Percentiles rank a stretch among this genome's conserved stretches.
Evolutionary conservation across 2,329 filamentous ascomycete genomes (phyloP).

Genomic region (Alternaria sp.): DNA sequence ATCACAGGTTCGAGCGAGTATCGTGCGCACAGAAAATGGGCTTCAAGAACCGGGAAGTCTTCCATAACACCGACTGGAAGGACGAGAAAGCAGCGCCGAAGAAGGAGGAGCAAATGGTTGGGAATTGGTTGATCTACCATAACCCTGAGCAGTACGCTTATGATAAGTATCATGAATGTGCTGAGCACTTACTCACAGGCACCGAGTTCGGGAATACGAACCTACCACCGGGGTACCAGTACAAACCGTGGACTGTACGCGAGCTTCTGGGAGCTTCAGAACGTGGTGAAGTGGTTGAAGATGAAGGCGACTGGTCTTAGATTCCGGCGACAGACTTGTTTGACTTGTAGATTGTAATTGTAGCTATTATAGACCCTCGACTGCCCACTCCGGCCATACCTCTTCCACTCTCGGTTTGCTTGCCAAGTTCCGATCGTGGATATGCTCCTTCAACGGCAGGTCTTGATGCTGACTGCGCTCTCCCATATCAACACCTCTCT

Average conservation of each 20-base stretch:
- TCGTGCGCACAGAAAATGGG: no score
- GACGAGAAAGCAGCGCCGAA: no score
- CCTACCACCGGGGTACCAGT: conserved; percentile 1
- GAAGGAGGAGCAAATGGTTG: not conserved
- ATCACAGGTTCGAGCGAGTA: no score
- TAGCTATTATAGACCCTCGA: conserved; percentile 8
- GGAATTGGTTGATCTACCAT: conserved; percentile 15
- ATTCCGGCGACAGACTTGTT: not conserved
- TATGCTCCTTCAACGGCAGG: conserved; percentile 35
- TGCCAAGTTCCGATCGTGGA: conserved; percentile 26
- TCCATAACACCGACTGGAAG: no score
- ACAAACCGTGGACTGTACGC: conserved; percentile 8
- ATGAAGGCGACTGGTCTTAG: conserved; percentile 12
- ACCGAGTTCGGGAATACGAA: no score
- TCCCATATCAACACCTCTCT: conserved; percentile 52
- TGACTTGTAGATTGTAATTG: not conserved
- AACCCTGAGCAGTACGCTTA: conserved; percentile 18
- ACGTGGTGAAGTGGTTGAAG: conserved; percentile 2
- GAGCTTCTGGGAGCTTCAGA: conserved; percentile 9
- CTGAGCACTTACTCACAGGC: not conserved
- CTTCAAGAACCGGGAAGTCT: no score
- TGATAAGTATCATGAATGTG: conserved; percentile 14
- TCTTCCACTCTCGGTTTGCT: conserved; percentile 21
- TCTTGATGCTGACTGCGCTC: conserved; percentile 53
- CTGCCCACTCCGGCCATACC: conserved; percentile 37